Base-by-base conservation (phyloP, 2,329 filamentous ascomycete genomes). In the Arthroderma uncinatum region DNA sequence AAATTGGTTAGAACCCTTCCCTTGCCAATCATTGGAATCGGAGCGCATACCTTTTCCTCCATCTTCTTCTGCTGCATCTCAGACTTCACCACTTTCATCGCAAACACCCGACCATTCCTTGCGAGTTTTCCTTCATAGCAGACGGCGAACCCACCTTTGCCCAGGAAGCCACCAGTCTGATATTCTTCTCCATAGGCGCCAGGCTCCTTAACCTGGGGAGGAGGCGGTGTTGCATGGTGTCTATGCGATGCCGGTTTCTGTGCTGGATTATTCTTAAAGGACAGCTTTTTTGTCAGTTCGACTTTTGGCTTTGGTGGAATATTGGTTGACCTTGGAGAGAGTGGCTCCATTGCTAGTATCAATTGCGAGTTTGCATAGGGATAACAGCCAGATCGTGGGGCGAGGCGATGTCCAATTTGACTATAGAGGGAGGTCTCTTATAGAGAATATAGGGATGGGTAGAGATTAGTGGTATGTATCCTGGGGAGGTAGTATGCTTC, bases 11-110 rank as follows among this genome's bases (percentile, higher is more conserved):
- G 58, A 25, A 12, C 56, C 8, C 44, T 14, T n/a, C 6, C 21
- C 42, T n/a, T 33, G 16, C 7, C 7, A 44, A n/a, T 9, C n/a
- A n/a, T 40, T 50, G 12, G 10, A 5, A 14, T 42, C 12, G 23
- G 30, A n/a, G 14, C 9, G n/a, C 55, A 56, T 68, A 76, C 74
- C 70, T 78, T 78, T 59, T 78, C 76, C 57, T 74, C 73, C 74
- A 78, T 77, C 62, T 78, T 78, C 59, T 73, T 77, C 62, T 76
- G 74, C 2, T 67, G 67, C 70, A 78, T 78, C 50, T 76, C 70
- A 6, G 76, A 75, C 61, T 72, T 76, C 12, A 78, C 76, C 23
- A 78, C 74, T 61, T 78, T 78, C 68, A 78, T 72, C 5, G 76
- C 76, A 61, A 74, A 78, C 3, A 76, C 66, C 4, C 71, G 70